Evolutionary conservation across 148 eudicot species (phyloP).

Genomic region (Spergularia bocconei): DNA sequence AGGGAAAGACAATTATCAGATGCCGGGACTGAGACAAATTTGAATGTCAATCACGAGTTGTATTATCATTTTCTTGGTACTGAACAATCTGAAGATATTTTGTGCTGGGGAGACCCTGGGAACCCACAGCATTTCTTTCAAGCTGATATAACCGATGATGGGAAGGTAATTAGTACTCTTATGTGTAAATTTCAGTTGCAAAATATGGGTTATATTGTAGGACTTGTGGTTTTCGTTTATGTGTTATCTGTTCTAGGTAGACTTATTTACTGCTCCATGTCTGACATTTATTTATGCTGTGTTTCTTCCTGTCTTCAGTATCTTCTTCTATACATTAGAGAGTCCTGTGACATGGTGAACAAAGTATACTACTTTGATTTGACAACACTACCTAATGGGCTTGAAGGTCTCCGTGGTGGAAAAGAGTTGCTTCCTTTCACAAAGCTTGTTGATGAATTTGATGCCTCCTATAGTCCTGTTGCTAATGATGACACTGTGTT

Average conservation of each 20-base stretch:
- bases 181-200: background rate
- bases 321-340: constrained; percentile 16
- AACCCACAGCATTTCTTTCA: constrained; percentile 62
- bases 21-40: constrained; percentile 91
- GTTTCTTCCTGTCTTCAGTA: background rate
- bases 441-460: constrained; percentile 83
- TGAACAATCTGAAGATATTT: constrained; percentile 85
- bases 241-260: background rate
- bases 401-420: constrained; percentile 59
- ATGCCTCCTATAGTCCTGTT: constrained; percentile 59
- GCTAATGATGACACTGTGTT: constrained; percentile 82
- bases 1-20: constrained; percentile 73
- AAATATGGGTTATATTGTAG: background rate
- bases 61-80: constrained; percentile 94
- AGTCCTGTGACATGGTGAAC: constrained; percentile 77
- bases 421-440: constrained; percentile 70
- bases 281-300: background rate
- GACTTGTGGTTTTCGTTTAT: background rate
- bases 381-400: constrained; percentile 56
- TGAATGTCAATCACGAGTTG: constrained; percentile 70
- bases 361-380: constrained; percentile 78
- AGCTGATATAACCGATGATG: constrained; percentile 76
- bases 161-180: constrained; percentile 59
- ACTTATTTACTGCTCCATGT: background rate
- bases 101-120: constrained; percentile 89